A percentile compares a stretch with the other conserved stretches of the same genome.
Conservation (phyloP, 208 protist genomes). For the Acanthamoeba royreba region DNA sequence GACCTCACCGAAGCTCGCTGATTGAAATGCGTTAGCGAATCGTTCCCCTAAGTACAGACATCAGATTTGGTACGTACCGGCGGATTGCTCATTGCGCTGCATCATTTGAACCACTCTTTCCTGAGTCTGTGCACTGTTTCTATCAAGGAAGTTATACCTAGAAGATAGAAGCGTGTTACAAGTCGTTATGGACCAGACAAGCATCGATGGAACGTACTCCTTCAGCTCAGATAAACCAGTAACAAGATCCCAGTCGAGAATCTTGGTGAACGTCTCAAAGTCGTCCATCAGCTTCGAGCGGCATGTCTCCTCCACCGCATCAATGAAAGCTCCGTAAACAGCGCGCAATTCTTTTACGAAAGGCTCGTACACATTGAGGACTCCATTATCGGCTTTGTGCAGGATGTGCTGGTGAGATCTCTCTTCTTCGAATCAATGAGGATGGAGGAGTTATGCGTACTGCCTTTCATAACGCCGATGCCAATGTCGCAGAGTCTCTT, state of each 20-base stretch:
- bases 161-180: background rate
- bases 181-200: background rate
- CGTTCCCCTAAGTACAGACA: background rate
- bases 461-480: constrained; percentile 13
- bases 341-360: constrained; percentile 59
- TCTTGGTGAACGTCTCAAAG: constrained; percentile 76
- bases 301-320: constrained; percentile 52
- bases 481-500: constrained; percentile 66
- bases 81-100: constrained; percentile 23
- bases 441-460: background rate
- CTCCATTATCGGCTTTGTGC: background rate
- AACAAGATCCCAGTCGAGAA: constrained; percentile 75
- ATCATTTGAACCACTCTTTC: constrained; percentile 62
- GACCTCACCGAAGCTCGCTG: background rate
- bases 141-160: constrained; percentile 58
- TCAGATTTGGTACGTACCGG: background rate
- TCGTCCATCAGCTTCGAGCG: constrained; percentile 60
- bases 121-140: constrained; percentile 52
- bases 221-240: constrained; percentile 41
- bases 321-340: constrained; percentile 57
- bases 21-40: background rate
- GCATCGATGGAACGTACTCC: background rate
- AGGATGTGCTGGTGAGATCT: too few relatives aligned
- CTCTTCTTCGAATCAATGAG: too few relatives aligned
- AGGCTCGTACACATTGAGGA: constrained; percentile 53